Base-by-base conservation (phyloP, 345 rosid species). In the Pugionium dolabratum region DNA sequence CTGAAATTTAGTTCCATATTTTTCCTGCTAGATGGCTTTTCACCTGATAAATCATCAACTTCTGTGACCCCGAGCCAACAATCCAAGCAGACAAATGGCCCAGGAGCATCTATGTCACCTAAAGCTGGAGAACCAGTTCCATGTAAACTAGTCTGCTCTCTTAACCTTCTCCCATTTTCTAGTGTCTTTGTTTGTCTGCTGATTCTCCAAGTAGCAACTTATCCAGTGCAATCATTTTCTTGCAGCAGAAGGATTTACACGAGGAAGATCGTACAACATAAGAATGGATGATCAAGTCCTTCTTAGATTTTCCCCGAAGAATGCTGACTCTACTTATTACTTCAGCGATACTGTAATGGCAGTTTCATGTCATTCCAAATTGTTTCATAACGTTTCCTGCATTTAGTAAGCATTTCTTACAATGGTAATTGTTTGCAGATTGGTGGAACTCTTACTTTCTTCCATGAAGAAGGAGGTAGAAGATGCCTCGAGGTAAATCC, bases 241-340 rank as follows among this genome's bases (percentile, higher is more conserved):
- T 81, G 84, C 91, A 86, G 95, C 89, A 78, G 97, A 94, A 79
- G 84, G 91, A 80, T 94, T 85, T 75, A 75, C 85, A 79, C 89
- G 95, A 78, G 97, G 95, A 71, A 94, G 95, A 76, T 94, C 99
- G n/a, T 94, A 90, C 75, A 94, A 94, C 72, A 90, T 94, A 66
- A 84, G 88, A 79, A 80, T 94, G 96, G 99, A 94, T 80, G 91
- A 86, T 62, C 82, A 76, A 78, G 91, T 94, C 72, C 75, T 94
- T 54, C 87, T 94, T 54, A 83, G 96, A 82, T 90, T 90, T 79
- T 94, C 95, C 59, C 97, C 96, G 1, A 94, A 80, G 69, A 88
- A 88, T 64, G 85, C 97, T 1, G 96, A 90, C 55, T 86, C 99
- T 33, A 85, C 88, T 6, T 94, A 85, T 80, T 94, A 88, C 83